Evolutionary conservation across 2,329 filamentous ascomycete genomes (phyloP).

Genomic region (Fusarium sp.): DNA sequence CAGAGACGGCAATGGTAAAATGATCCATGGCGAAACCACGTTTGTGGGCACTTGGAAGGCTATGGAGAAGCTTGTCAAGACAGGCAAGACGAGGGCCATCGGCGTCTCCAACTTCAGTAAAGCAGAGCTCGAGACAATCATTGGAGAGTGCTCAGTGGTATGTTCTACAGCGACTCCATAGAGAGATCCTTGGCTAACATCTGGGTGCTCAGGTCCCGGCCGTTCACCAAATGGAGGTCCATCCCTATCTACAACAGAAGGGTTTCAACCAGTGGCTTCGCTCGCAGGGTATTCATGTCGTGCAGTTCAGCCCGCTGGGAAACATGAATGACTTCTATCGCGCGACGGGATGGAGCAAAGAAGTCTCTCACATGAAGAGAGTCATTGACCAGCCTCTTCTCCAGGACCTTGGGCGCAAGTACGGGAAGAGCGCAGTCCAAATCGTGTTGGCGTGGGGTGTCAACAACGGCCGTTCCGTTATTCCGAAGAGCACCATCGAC

Average conservation of each 20-base stretch:
- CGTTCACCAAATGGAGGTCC: neutral
- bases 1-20: slow-evolving; percentile 8
- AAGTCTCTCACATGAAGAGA: slow-evolving; percentile 43
- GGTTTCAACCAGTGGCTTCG: neutral
- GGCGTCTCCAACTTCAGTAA: slow-evolving; percentile 70
- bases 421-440: slow-evolving; percentile 48
- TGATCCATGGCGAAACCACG: slow-evolving; percentile 31
- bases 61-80: slow-evolving; percentile 40
- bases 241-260: neutral
- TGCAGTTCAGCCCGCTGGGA: slow-evolving; percentile 51
- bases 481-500: slow-evolving; percentile 52
- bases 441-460: slow-evolving; percentile 51
- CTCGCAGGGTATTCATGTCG: slow-evolving; percentile 31
- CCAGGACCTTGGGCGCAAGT: slow-evolving; percentile 42
- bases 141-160: neutral
- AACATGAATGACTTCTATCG: slow-evolving; percentile 51
- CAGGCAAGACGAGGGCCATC: slow-evolving; percentile 39
- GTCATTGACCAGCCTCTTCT: slow-evolving; percentile 45
- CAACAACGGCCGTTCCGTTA: slow-evolving; percentile 48
- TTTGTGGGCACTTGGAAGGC: slow-evolving; percentile 45
- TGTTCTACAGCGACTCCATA: neutral
- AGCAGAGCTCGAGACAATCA: slow-evolving; percentile 49
- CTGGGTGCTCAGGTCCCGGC: neutral
- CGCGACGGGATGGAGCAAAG: slow-evolving; percentile 45
- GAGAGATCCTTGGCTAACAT: neutral